A percentile compares a stretch with the other conserved stretches of the same genome.
Conservation (phyloP, 345 rosid genomes). For the Cardamine chenopodiifolia region DNA sequence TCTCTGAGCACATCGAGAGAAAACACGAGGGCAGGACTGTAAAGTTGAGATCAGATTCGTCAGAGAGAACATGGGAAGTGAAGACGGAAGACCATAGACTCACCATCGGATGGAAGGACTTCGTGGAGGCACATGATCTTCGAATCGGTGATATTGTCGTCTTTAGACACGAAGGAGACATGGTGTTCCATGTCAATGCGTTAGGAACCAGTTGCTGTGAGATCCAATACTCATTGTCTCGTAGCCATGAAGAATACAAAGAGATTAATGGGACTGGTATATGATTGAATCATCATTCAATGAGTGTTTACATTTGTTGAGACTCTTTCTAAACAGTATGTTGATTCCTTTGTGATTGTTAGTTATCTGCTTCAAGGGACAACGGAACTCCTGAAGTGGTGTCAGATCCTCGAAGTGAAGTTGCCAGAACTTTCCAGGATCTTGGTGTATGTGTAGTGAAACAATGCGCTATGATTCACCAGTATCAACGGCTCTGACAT, state of each 20-base stretch:
- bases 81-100: constrained; percentile 23
- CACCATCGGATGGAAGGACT: constrained; percentile 19
- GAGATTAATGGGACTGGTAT: constrained; percentile 16
- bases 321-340: constrained; percentile 10
- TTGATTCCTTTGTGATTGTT: constrained; percentile 4
- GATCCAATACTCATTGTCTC: constrained; percentile 3
- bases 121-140: constrained; percentile 21
- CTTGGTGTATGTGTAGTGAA: constrained; percentile 91
- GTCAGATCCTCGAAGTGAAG: constrained; percentile 89
- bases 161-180: constrained; percentile 28
- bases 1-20: constrained; percentile 8
- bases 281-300: neutral
- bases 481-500: constrained; percentile 91
- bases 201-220: constrained; percentile 26
- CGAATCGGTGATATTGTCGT: constrained; percentile 16
- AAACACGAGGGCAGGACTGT: constrained; percentile 8
- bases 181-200: constrained; percentile 23
- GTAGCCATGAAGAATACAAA: neutral
- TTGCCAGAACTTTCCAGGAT: constrained; percentile 77
- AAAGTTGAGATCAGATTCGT: neutral
- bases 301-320: neutral
- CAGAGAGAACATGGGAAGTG: constrained; percentile 22
- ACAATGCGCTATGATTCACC: constrained; percentile 96
- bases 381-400: constrained; percentile 90
- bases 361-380: constrained; percentile 98